phyloP scores from a whole-genome alignment of 2,329 filamentous ascomycete species.

The Paramyrothecium roridum region DNA sequence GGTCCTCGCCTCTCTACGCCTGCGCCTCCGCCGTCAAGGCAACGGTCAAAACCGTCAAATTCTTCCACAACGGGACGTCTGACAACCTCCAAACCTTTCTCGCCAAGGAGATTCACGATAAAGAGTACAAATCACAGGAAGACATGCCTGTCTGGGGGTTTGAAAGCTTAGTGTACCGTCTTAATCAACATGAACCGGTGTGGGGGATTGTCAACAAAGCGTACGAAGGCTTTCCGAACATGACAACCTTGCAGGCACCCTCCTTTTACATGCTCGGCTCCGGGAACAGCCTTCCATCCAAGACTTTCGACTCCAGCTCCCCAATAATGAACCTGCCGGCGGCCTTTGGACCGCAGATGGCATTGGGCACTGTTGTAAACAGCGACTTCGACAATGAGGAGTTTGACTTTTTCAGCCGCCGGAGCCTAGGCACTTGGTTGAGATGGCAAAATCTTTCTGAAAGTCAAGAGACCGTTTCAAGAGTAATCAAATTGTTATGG shows the following conservation, averaged over 20 bases:
- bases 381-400: neutral
- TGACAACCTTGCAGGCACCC: conserved; percentile 9
- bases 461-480: conserved; percentile 6
- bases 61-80: conserved; percentile 36
- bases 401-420: conserved; percentile 7
- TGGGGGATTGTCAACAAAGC: conserved; percentile 15
- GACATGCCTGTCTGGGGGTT: conserved; percentile 29
- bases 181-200: conserved; percentile 12
- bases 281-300: neutral
- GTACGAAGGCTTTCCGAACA: conserved; percentile 9
- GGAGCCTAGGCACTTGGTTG: conserved; percentile 12
- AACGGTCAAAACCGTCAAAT: conserved; percentile 40
- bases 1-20: conserved; percentile 38
- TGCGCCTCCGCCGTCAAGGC: conserved; percentile 40
- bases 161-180: conserved; percentile 16
- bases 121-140: conserved; percentile 26
- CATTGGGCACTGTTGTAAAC: conserved; percentile 7
- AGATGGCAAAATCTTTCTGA: conserved; percentile 11
- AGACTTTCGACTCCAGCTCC: neutral
- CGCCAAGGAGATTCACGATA: conserved; percentile 29
- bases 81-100: conserved; percentile 27
- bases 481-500: conserved; percentile 12
- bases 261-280: conserved; percentile 9
- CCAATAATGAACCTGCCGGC: conserved; percentile 9
- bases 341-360: conserved; percentile 8